Base-by-base conservation (phyloP, 2,329 filamentous ascomycete genomes). In the Xylariales sp. region DNA sequence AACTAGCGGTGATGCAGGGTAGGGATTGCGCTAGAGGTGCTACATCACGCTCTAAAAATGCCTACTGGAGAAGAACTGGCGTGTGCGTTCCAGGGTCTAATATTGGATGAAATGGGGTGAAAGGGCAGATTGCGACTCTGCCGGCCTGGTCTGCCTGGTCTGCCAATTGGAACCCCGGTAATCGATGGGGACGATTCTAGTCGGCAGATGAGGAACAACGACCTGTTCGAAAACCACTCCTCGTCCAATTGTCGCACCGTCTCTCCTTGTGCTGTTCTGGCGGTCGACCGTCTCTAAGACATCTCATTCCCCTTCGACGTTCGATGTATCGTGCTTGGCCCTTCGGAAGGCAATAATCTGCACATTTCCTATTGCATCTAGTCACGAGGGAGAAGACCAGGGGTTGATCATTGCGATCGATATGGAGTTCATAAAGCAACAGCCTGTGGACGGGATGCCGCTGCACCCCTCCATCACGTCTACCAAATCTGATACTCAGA, bases 401-500 rank as follows among this genome's bases (percentile, higher is more conserved):
- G n/a, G n/a, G n/a, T n/a, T n/a, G n/a, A n/a, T n/a, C n/a, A n/a
- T n/a, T n/a, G n/a, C n/a, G n/a, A n/a, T 37, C 44, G 24, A 25
- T 25, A 46, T 44, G 41, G 45, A 47, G 29, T 18, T 25, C 22
- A 21, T 27, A 25, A 14, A 40, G 16, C 29, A 37, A 41, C 33
- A 25, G 22, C n/a, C n/a, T n/a, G n/a, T n/a, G n/a, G n/a, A n/a
- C 12, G 24, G 24, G 24, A 27, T 27, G 24, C 19, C 24, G 42
- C 32, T 16, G 29, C 33, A 21, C 38, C 33, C 36, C 37, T 38
- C 38, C 31, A 28, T 43, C 28, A 38, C 32, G 14, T 40, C 52
- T 43, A 52, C 51, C 49, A n/a, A n/a, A n/a, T 57, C 64, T 60
- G 64, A 65, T 54, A 62, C 63, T 52, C 55, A 53, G 35, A 58